Evolutionary conservation across 495 filamentous ascomycete species (phyloP).

Genomic region (Trichoderma reesei): DNA sequence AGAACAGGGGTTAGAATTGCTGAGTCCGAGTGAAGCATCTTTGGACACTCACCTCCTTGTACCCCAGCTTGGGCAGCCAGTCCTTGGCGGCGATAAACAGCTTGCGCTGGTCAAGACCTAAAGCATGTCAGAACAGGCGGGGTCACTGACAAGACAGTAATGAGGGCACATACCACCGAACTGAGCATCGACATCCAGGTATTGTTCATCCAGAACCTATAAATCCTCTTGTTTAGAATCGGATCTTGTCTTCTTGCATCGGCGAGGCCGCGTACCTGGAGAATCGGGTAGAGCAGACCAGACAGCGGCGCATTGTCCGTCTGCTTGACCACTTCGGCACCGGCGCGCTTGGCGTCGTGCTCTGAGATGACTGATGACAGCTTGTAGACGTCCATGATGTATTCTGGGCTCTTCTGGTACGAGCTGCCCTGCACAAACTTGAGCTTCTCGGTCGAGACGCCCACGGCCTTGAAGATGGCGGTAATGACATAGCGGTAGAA

Average conservation of each 20-base stretch:
- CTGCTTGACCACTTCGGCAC: conserved; percentile 91
- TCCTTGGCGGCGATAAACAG: conserved; percentile 76
- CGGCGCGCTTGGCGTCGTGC: conserved; percentile 74
- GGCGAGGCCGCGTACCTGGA: conserved; percentile 44
- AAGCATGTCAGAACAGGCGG: background rate
- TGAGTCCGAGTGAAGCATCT: too few species aligned
- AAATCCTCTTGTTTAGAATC: background rate
- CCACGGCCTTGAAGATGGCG: conserved; percentile 56
- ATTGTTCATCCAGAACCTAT: conserved; percentile 72
- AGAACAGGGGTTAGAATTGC: background rate
- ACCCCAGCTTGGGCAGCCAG: conserved; percentile 60
- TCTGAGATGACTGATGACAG: conserved; percentile 46
- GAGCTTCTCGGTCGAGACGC: conserved; percentile 67
- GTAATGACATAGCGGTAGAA: conserved; percentile 64
- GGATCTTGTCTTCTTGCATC: background rate
- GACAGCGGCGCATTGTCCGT: conserved; percentile 60
- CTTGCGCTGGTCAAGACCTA: conserved; percentile 65
- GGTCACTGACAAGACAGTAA: background rate
- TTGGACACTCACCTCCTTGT: conserved; percentile 36
- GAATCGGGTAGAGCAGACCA: conserved; percentile 77
- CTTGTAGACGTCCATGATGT: conserved; percentile 70
- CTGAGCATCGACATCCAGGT: conserved; percentile 76
- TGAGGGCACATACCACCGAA: conserved; percentile 48
- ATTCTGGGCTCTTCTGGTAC: conserved; percentile 65
- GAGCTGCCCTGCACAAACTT: conserved; percentile 75